Evolutionary conservation across 768 basidiomycete genomes (phyloP), one percentile per base, ranked within the genome.

Genomic region (Lentinula guzmanii): DNA sequence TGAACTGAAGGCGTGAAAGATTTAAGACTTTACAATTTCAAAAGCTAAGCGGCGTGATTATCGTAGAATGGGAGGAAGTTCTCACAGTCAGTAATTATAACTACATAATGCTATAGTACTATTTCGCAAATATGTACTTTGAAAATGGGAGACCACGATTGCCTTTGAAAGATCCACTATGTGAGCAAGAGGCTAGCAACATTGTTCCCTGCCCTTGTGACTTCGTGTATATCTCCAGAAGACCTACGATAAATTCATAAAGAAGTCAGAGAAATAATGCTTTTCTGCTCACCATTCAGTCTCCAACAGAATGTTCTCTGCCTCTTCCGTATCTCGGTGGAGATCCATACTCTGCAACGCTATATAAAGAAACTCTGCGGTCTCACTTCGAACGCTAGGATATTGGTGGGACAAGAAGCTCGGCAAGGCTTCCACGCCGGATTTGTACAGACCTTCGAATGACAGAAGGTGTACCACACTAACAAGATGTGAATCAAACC

Each of bases 351-450:
- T 84, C 70, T 93, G 90, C 39, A 95, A 71, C 15, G 84, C 79
- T 31, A 92, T 75, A 69, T 94, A 97, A 7, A 97, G 71, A 64
- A 89, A 84, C 71, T 96, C 95, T 2, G 93, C 91, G 1, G 91
- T 86, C 62, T 87, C 85, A 9, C 86, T 79, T 60, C 95, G 86
- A 60, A 95, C 78, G 74, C 81, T 86, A 45, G 95, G 93, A 72
- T 89, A 93, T 57, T 81, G 77, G 72, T 98, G 95, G 2, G 76
- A 74, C 57, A 98, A 80, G 73, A 95, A 95, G 21, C 78, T 70
- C 2, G 69, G 68, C 4, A 97, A 69, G 51, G 70, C 72, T 8
- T 74, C 66, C 15, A 84, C 74, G 64, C 77, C 81, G 21, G 73
- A 71, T 48, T 72, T 70, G 62, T 76, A 84, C 61, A 85, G 65